Conservation (phyloP, 306 rosid species). For the Gynostemma pentaphyllum region DNA sequence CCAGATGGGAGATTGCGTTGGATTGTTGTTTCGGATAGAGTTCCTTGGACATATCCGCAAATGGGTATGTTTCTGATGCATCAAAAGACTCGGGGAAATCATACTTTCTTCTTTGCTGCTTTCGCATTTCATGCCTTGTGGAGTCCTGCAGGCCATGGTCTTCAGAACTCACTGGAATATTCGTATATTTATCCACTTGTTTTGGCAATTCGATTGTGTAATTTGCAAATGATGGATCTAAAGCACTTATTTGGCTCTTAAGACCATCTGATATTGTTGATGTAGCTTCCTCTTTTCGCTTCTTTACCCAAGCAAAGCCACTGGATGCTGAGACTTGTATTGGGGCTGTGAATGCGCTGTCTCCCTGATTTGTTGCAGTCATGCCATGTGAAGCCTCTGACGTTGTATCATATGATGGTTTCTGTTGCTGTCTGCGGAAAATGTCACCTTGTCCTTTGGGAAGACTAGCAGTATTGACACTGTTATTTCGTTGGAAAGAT, state of each 20-base stretch:
- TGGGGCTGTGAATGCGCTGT: conserved; percentile 39
- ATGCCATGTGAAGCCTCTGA: conserved; percentile 37
- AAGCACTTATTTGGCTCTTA: conserved; percentile 70
- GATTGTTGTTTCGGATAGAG: conserved; percentile 18
- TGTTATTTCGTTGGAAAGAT: conserved; percentile 21
- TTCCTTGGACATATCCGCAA: conserved; percentile 22
- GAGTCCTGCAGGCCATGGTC: conserved; percentile 10
- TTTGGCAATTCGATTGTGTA: conserved; percentile 31
- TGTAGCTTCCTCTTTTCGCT: conserved; percentile 42
- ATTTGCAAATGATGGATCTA: conserved; percentile 70
- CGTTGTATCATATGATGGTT: conserved; percentile 30
- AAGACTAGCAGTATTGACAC: conserved; percentile 9
- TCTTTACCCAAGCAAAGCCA: conserved; percentile 61
- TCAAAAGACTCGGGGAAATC: conserved; percentile 34
- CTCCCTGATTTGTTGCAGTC: conserved; percentile 21
- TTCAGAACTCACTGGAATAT: conserved; percentile 10
- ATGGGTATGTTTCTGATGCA: conserved; percentile 24
- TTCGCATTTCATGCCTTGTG: conserved; percentile 15
- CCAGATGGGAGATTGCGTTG: conserved; percentile 19
- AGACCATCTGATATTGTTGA: conserved; percentile 77
- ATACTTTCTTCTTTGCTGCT: conserved; percentile 17
- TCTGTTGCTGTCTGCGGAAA: conserved; percentile 24
- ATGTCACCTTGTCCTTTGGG: conserved; percentile 25
- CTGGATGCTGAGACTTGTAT: conserved; percentile 39
- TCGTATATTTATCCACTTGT: conserved; percentile 19